A percentile compares a stretch with the other conserved stretches of the same genome.
These are phyloP conservation scores for Thelephora aurantiotincta DNA, from an alignment of 768 basidiomycete genomes.

Conservation along the genomic window DNA sequence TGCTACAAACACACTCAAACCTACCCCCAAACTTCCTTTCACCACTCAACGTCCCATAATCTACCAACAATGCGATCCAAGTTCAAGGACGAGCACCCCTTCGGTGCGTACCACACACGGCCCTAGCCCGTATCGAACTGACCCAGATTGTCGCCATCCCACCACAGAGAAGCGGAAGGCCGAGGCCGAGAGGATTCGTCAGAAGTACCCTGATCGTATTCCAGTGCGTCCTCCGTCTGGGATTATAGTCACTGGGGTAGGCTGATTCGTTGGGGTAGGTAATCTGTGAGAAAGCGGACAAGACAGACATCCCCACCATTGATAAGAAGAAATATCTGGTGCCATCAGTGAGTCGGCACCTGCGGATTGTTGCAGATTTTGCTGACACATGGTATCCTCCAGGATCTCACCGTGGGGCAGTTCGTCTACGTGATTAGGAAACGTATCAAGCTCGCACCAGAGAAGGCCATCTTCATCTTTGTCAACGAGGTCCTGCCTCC, in stretches of 20 bases:
- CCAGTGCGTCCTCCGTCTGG: conserved; percentile 46
- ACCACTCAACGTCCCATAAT: too few species aligned
- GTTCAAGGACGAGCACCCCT: conserved; percentile 99
- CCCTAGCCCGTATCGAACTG: conserved; percentile 17
- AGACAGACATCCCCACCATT: conserved; percentile 96
- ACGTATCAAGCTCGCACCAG: conserved; percentile 98
- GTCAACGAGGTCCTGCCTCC: conserved; percentile 98
- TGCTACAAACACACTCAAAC: too few species aligned
- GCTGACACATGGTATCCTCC: conserved; percentile 5
- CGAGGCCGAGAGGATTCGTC: conserved; percentile 94
- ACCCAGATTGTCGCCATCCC: conserved; percentile 13
- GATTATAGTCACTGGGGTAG: background rate
- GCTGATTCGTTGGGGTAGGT: conserved; percentile 38
- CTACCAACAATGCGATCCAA: conserved; percentile 65
- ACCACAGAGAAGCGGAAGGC: conserved; percentile 93
- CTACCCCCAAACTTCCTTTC: too few species aligned
- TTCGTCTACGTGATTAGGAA: conserved; percentile 99
- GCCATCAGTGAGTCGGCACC: conserved; percentile 57
- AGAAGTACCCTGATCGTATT: conserved; percentile 98
- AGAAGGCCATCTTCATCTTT: conserved; percentile 99
- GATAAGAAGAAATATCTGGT: conserved; percentile 99
- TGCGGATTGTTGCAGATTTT: background rate
- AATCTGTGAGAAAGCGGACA: conserved; percentile 98
- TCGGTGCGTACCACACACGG: conserved; percentile 47
- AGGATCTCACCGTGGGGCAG: conserved; percentile 96